Percentiles rank a stretch among this genome's conserved stretches.
Evolutionary conservation across 805 yeast species (phyloP).

Genomic region (Grigorovia transvaalensis): DNA sequence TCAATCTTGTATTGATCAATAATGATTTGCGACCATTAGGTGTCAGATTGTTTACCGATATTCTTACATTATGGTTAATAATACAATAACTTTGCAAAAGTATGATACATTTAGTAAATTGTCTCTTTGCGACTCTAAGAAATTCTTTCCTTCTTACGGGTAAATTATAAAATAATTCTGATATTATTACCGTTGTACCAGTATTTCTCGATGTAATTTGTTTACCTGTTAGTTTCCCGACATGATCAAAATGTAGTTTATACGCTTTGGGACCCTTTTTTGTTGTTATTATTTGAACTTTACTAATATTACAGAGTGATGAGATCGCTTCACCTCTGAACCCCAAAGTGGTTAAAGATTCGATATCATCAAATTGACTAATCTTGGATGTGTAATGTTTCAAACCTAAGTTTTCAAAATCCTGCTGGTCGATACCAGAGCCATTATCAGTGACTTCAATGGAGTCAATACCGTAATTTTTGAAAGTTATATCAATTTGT

Average conservation of each 20-base stretch:
- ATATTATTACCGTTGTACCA: conserved; percentile 60
- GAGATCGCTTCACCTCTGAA: conserved; percentile 78
- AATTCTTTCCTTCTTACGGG: conserved; percentile 81
- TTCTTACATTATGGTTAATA: conserved; percentile 45
- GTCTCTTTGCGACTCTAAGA: conserved; percentile 54
- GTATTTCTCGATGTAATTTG: conserved; percentile 40
- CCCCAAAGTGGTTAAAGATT: conserved; percentile 47
- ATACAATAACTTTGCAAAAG: conserved; percentile 61
- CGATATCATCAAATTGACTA: conserved; percentile 43
- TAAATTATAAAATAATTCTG: conserved; percentile 50
- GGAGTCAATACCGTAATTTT: conserved; percentile 62
- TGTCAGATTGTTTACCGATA: conserved; percentile 48
- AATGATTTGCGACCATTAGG: conserved; percentile 39
- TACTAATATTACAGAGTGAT: conserved; percentile 50
- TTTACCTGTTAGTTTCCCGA: conserved; percentile 41
- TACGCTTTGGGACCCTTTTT: conserved; percentile 49
- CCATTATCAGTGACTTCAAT: conserved; percentile 66
- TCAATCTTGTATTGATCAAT: conserved; percentile 43
- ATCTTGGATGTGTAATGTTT: conserved; percentile 65
- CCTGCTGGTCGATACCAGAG: conserved; percentile 44
- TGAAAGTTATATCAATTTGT: conserved; percentile 55
- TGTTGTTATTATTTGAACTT: conserved; percentile 42
- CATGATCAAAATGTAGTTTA: conserved; percentile 40
- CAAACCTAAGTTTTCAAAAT: conserved; percentile 43
- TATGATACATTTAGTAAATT: conserved; percentile 56